Evolutionary conservation across 495 filamentous ascomycete species (phyloP), one percentile per base, ranked within the genome.

Genomic region (Peziza echinospora): DNA sequence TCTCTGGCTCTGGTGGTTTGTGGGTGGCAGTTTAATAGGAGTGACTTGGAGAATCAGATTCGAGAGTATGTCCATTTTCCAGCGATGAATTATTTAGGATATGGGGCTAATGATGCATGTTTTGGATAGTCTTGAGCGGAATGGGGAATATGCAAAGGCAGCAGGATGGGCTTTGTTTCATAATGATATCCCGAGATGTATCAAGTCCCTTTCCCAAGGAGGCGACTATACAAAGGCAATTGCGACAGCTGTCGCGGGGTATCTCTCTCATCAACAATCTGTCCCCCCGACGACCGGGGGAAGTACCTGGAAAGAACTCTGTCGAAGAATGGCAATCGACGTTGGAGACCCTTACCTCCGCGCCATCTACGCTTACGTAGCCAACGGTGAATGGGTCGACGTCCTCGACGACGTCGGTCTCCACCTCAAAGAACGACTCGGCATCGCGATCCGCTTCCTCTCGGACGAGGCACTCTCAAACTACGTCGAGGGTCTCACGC

Each of bases 291-390:
- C 24, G 3, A 43, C 46, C 24, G 58, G 54, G 5, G 50, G 46
- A 21, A 48, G 48, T 13, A 57, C 50, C 24, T 60, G 57, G 57
- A 60, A 59, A 30, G 56, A 59, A 4, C 56, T 60, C 13, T 60
- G 53, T 24, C 39, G 50, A 8, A 75, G 75, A 50, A 77, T 83
- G 57, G 71, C 71, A 22, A 71, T 72, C 37, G 72, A 78, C 48
- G 67, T 78, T 10, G 68, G 70, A 0, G 89, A 97, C 53, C 83
- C 85, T 0, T 94, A 93, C 56, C 72, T 89, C 8, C 76, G 85
- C 44, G 85, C 86, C 0, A 79, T 97, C 46, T 80, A 93, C n/a
- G 77, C 82, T n/a, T 76, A 84, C 45, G 84, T 94, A 44, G 77
- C 82, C 43, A 84, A 80, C 21, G 84, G 84, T 6, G 73, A 91